Percentiles rank a stretch among this genome's conserved stretches.
These are phyloP conservation scores for Mucor piriformis DNA, from an alignment of 371 early-diverging fungal genomes.

Conservation along the genomic window DNA sequence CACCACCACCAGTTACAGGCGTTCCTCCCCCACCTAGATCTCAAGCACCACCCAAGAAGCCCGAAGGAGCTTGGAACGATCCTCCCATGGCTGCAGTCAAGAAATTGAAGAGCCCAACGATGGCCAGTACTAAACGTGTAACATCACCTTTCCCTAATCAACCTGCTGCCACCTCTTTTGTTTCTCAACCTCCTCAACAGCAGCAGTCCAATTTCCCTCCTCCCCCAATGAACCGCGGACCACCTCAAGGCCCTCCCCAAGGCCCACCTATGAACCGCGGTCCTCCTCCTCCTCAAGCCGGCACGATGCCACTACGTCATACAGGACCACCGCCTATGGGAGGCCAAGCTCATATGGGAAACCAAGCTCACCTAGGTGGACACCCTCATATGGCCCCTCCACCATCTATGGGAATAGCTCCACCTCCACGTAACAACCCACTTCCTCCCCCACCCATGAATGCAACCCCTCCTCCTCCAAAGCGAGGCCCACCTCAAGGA, in stretches of 20 bases:
- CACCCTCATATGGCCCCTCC: slow-evolving; percentile 18
- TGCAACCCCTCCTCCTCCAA: slow-evolving; percentile 29
- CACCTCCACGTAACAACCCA: slow-evolving; percentile 16
- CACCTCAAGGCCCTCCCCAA: slow-evolving; percentile 8
- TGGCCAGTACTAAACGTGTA: slow-evolving; percentile 34
- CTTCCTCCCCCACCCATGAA: slow-evolving; percentile 46
- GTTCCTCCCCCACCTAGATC: slow-evolving; percentile 14
- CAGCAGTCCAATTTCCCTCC: slow-evolving; percentile 24
- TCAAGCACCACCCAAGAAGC: slow-evolving; percentile 33
- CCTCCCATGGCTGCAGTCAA: slow-evolving; percentile 44
- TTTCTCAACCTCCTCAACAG: slow-evolving; percentile 23
- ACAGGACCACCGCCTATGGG: slow-evolving; percentile 1
- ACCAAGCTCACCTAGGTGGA: not conserved
- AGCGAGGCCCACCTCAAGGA: slow-evolving; percentile 1
- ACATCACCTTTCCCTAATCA: slow-evolving; percentile 53
- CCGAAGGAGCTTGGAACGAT: slow-evolving; percentile 62
- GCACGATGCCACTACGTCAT: slow-evolving; percentile 8
- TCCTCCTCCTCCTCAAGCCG: slow-evolving; percentile 15
- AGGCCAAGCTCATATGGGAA: not conserved
- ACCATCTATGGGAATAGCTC: slow-evolving; percentile 4
- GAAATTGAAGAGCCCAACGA: slow-evolving; percentile 34
- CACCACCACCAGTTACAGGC: slow-evolving; percentile 37
- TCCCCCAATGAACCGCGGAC: slow-evolving; percentile 21
- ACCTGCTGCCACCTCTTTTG: slow-evolving; percentile 42
- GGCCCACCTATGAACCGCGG: slow-evolving; percentile 1